These are phyloP conservation scores for Neospermospora avenae DNA, from an alignment of 2,329 filamentous ascomycete species.

Conservation along the genomic window DNA sequence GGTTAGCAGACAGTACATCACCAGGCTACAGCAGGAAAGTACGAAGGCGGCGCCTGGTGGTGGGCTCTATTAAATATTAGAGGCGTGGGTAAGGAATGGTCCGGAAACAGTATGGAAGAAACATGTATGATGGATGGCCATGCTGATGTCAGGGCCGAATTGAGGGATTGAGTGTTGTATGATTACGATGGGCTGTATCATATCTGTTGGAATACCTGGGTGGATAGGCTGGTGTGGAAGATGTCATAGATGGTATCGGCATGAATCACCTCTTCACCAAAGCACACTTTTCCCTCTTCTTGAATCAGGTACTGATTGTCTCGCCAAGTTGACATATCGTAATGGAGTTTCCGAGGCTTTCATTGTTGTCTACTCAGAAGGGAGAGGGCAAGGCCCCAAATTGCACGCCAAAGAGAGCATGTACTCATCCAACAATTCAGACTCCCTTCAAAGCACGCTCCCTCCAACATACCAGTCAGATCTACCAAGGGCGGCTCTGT, in stretches of 20 bases:
- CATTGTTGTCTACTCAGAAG: neutral
- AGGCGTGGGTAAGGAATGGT: neutral
- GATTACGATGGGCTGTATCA: conserved; percentile 13
- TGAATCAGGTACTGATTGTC: no score
- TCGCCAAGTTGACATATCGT: no score
- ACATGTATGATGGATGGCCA: neutral
- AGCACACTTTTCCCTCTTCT: no score
- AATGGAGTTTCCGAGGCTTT: neutral
- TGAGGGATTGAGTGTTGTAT: conserved; percentile 2
- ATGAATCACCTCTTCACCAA: conserved; percentile 15
- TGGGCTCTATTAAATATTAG: conserved; percentile 26
- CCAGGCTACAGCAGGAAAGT: conserved; percentile 32
- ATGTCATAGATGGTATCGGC: conserved; percentile 4
- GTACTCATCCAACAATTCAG: neutral
- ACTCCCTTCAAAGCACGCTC: no score
- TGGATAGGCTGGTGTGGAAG: neutral
- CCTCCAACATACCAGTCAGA: no score
- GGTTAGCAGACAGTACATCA: conserved; percentile 66
- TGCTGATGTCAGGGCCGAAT: neutral
- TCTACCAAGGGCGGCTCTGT: no score
- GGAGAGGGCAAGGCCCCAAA: neutral
- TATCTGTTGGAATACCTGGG: neutral
- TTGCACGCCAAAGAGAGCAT: neutral
- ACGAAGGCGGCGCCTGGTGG: conserved; percentile 25
- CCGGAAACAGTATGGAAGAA: neutral